Evolutionary conservation across 441 rosid species (phyloP).

Genomic region (Populus hybrid): DNA sequence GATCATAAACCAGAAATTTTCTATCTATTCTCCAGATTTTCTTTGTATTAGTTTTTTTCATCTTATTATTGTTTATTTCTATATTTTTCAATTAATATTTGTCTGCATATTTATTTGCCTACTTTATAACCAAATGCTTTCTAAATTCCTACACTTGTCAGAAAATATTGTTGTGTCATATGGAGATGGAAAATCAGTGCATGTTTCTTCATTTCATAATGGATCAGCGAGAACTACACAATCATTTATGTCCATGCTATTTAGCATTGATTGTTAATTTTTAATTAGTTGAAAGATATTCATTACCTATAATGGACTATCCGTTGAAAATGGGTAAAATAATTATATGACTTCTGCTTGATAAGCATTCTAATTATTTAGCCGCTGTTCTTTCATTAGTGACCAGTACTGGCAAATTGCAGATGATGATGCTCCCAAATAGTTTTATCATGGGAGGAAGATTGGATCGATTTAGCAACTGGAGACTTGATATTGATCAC

Average conservation of each 20-base stretch:
- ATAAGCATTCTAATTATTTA: background rate
- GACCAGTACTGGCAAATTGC: conserved; percentile 25
- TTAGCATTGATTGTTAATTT: background rate
- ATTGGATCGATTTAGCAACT: conserved; percentile 50
- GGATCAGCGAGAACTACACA: background rate
- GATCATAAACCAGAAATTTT: background rate
- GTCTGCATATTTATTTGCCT: background rate
- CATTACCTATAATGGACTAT: background rate
- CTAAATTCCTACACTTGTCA: background rate
- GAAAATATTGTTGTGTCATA: background rate
- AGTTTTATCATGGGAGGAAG: conserved; percentile 72
- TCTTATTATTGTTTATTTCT: background rate
- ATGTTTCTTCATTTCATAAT: background rate
- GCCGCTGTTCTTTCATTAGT: background rate
- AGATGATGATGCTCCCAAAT: conserved; percentile 70
- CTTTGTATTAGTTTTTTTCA: background rate
- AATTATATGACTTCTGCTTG: background rate
- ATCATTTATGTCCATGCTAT: background rate
- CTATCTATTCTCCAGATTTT: background rate
- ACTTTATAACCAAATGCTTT: background rate
- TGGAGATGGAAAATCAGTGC: background rate
- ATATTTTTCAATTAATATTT: background rate
- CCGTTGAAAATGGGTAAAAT: background rate
- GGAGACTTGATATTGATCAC: conserved; percentile 83
- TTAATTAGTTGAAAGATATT: background rate